Conservation (phyloP, 202 grass and related monocot species). For the Bolboschoenoplectus hybrid region DNA sequence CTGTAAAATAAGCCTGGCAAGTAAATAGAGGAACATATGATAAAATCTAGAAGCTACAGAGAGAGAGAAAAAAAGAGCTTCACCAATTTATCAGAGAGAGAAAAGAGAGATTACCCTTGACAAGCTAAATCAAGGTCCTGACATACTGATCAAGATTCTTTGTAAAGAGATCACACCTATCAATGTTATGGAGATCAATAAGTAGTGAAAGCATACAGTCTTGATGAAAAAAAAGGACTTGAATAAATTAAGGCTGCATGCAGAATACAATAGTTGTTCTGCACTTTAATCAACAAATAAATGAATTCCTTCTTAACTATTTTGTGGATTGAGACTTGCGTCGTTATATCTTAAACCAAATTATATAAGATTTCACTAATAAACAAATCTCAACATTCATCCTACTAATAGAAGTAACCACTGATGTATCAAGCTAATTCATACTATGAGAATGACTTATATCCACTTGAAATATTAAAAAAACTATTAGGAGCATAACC, state of each 20-base stretch:
- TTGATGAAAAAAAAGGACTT: not conserved
- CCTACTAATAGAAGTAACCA: not conserved
- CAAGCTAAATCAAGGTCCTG: slow-evolving; percentile 75
- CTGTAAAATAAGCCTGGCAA: slow-evolving; percentile 24
- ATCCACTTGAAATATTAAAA: not conserved
- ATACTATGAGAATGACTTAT: not conserved
- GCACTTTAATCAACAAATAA: not conserved
- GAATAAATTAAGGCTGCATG: not conserved
- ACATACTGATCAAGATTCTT: slow-evolving; percentile 90
- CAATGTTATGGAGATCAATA: slow-evolving; percentile 29
- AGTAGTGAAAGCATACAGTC: not conserved
- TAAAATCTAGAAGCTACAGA: not conserved
- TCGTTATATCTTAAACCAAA: not conserved
- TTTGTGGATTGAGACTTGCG: not conserved
- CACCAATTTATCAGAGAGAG: not conserved
- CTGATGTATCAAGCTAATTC: not conserved
- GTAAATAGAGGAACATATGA: not conserved
- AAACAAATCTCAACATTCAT: not conserved
- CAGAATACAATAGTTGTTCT: not conserved
- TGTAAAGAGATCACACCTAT: slow-evolving; percentile 87
- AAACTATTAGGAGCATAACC: not conserved
- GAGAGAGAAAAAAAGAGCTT: not conserved
- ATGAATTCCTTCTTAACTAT: not conserved
- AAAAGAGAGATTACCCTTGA: slow-evolving; percentile 38
- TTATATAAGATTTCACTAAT: not conserved